Conservation (phyloP, 768 basidiomycete genomes). For the Lactifluus hygrophoroides region DNA sequence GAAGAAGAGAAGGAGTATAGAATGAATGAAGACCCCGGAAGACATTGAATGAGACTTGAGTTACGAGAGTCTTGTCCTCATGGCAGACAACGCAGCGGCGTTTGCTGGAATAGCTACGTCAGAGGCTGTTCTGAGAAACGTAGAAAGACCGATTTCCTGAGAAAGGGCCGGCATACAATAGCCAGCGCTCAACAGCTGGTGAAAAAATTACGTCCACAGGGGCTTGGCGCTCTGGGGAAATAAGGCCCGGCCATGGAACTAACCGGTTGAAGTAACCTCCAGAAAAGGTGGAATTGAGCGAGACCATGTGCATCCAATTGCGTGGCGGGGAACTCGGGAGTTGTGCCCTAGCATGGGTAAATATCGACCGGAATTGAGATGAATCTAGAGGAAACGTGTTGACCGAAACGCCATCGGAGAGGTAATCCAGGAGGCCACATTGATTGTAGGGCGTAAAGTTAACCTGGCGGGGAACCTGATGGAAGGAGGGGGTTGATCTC, state of each 20-base stretch:
- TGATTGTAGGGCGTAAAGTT: slow-evolving; percentile 3
- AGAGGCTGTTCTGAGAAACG: slow-evolving; percentile 6
- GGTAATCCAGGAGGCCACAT: background rate
- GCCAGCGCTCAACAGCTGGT: slow-evolving; percentile 7
- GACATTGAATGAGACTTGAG: background rate
- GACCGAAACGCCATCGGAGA: background rate
- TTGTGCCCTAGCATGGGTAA: background rate
- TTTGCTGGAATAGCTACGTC: slow-evolving; percentile 14
- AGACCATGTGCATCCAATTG: background rate
- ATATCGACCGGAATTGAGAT: background rate
- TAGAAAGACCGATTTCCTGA: background rate
- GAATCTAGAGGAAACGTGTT: background rate
- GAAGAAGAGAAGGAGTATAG: background rate
- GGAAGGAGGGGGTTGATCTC: background rate
- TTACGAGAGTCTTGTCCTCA: slow-evolving; percentile 12
- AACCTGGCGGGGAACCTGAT: background rate
- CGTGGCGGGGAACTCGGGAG: background rate
- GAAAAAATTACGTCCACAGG: slow-evolving; percentile 8
- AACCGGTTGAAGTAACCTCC: background rate
- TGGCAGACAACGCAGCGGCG: slow-evolving; percentile 1
- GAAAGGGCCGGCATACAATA: background rate
- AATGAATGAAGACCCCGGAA: slow-evolving; percentile 10
- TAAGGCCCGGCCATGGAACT: slow-evolving; percentile 5
- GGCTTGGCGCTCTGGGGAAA: slow-evolving; percentile 13
- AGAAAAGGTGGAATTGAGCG: background rate